Evolutionary conservation across 345 rosid species (phyloP).

Genomic region (Rhizophora apiculata): DNA sequence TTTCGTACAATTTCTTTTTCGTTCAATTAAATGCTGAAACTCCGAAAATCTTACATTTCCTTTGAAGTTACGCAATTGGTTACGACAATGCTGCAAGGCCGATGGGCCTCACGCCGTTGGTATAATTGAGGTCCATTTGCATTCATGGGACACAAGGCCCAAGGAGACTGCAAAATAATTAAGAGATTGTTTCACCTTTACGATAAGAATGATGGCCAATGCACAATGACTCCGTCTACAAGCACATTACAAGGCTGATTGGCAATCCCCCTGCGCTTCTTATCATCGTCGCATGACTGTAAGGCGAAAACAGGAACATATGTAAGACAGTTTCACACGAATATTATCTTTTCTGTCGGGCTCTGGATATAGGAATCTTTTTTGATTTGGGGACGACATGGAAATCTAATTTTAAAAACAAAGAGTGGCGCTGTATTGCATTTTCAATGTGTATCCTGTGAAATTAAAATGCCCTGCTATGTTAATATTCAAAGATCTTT

Average conservation of each 20-base stretch:
- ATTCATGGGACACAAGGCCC: conserved; percentile 1
- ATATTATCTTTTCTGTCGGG: neutral
- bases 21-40: too few species aligned
- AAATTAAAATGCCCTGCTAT: too few species aligned
- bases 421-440: too few species aligned
- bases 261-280: conserved; percentile 29
- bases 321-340: neutral
- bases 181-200: neutral
- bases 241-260: conserved; percentile 42
- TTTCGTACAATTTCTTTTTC: too few species aligned
- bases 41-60: neutral
- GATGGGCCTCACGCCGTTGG: neutral
- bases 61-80: neutral
- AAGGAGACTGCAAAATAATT: neutral
- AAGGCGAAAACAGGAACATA: conserved; percentile 4
- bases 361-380: neutral
- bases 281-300: conserved; percentile 42
- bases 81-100: conserved; percentile 1
- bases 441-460: too few species aligned
- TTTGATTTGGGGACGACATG: too few species aligned
- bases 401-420: too few species aligned
- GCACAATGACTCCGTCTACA: conserved; percentile 24
- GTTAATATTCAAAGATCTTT: too few species aligned
- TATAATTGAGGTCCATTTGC: neutral
- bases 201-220: neutral